Percentiles rank a stretch among this genome's conserved stretches.
phyloP scores from a whole-genome alignment of 2,329 filamentous ascomycete species.

The Ambrosiella beaveri region DNA sequence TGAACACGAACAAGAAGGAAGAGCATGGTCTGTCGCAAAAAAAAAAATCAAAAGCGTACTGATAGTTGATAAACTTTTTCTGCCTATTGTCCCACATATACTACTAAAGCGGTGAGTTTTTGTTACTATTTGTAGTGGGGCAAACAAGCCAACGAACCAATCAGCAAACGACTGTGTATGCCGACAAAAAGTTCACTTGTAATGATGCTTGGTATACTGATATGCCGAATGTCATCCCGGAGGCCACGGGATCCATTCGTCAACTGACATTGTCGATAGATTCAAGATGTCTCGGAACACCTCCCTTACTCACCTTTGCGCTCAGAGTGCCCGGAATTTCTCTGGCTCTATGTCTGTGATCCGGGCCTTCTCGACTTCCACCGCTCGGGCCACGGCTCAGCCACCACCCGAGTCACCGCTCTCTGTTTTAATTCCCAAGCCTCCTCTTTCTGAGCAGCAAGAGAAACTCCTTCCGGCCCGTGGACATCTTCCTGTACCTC shows the following conservation, averaged over 20 bases:
- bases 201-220: too few relatives aligned
- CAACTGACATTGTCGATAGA: too few relatives aligned
- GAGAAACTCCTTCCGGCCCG: constrained; percentile 35
- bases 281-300: constrained; percentile 2
- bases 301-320: background rate
- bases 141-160: background rate
- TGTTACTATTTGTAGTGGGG: background rate
- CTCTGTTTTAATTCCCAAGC: constrained; percentile 66
- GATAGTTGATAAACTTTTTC: constrained; percentile 15
- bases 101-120: constrained; percentile 6
- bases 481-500: constrained; percentile 68
- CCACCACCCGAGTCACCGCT: constrained; percentile 71
- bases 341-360: background rate
- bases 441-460: constrained; percentile 48
- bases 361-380: background rate
- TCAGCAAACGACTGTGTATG: background rate
- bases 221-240: too few relatives aligned
- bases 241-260: background rate
- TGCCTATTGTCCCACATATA: constrained; percentile 16
- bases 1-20: constrained; percentile 1
- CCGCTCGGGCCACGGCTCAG: background rate
- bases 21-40: background rate
- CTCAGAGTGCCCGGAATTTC: background rate
- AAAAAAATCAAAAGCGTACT: background rate
- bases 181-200: background rate